Percentiles rank a stretch among this genome's conserved stretches.
Evolutionary conservation across 108 stramenopile genomes (phyloP).

Genomic region (Nannochloropsis granulata): DNA sequence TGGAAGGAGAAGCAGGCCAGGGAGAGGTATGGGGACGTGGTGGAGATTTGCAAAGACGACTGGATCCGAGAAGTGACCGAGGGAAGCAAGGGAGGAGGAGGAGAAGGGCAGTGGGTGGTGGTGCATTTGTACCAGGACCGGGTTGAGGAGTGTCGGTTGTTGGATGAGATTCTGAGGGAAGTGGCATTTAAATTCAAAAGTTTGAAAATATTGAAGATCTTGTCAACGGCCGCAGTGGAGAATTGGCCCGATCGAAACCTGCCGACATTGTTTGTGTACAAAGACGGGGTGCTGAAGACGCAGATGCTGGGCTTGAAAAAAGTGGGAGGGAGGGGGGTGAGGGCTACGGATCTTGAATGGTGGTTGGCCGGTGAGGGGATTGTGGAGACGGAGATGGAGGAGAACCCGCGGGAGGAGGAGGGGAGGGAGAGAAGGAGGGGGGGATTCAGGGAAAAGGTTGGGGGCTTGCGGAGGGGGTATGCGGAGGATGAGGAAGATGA

Average conservation of each 20-base stretch:
- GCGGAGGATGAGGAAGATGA: background rate
- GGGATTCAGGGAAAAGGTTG: background rate
- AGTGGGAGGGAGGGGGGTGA: conserved; percentile 8
- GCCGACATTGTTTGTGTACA: conserved; percentile 76
- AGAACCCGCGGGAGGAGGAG: conserved; percentile 15
- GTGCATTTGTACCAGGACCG: conserved; percentile 37
- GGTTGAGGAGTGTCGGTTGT: conserved; percentile 30
- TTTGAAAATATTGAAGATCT: conserved; percentile 69
- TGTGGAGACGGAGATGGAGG: conserved; percentile 30
- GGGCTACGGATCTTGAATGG: conserved; percentile 24
- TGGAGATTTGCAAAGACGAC: conserved; percentile 35
- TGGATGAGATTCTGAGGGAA: conserved; percentile 29
- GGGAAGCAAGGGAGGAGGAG: conserved; percentile 16
- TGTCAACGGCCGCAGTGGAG: conserved; percentile 57
- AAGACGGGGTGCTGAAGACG: conserved; percentile 55
- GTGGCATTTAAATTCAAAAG: conserved; percentile 26
- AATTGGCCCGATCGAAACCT: conserved; percentile 74
- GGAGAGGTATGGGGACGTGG: conserved; percentile 34
- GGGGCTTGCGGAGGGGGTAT: background rate
- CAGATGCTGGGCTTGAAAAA: conserved; percentile 41
- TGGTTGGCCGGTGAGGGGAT: conserved; percentile 23
- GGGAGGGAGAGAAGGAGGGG: background rate
- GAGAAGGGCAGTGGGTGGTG: conserved; percentile 20
- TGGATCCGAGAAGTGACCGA: conserved; percentile 43
- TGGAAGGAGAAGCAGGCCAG: conserved; percentile 19